Percentiles rank a stretch among this genome's conserved stretches.
Evolutionary conservation across 169 alveolate genomes (phyloP).

Genomic region (Eimeria maxima): DNA sequence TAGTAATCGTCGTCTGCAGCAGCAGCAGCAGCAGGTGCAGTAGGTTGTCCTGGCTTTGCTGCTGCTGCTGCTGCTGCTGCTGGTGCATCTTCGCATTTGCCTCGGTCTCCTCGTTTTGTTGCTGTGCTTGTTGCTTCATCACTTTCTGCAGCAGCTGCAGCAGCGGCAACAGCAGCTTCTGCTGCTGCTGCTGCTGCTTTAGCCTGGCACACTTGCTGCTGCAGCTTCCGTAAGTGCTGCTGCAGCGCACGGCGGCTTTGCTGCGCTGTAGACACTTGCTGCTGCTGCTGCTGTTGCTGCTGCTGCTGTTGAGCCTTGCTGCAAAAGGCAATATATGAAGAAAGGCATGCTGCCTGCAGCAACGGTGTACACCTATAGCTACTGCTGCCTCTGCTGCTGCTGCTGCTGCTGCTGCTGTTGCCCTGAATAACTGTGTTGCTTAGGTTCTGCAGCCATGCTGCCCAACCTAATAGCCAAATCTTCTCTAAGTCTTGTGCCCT

Average conservation of each 20-base stretch:
- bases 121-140: neutral
- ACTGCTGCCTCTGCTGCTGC: constrained; percentile 3
- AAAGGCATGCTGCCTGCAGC: constrained; percentile 52
- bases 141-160: neutral
- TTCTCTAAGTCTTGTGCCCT: constrained; percentile 36
- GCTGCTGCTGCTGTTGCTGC: too few relatives aligned
- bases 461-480: constrained; percentile 35
- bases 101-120: neutral
- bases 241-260: constrained; percentile 33
- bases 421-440: constrained; percentile 25
- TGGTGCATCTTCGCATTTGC: neutral
- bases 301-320: neutral
- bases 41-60: neutral
- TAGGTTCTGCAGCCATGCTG: constrained; percentile 26
- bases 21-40: neutral
- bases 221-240: constrained; percentile 32
- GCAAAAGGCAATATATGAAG: constrained; percentile 13
- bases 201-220: neutral
- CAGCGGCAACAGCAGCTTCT: neutral
- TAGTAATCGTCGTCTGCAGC: neutral
- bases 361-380: constrained; percentile 14
- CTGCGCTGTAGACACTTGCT: neutral
- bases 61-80: constrained; percentile 14
- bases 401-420: constrained; percentile 58
- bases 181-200: neutral